Conservation (phyloP, 1,284 basidiomycete genomes). For the Boletus putidus region DNA sequence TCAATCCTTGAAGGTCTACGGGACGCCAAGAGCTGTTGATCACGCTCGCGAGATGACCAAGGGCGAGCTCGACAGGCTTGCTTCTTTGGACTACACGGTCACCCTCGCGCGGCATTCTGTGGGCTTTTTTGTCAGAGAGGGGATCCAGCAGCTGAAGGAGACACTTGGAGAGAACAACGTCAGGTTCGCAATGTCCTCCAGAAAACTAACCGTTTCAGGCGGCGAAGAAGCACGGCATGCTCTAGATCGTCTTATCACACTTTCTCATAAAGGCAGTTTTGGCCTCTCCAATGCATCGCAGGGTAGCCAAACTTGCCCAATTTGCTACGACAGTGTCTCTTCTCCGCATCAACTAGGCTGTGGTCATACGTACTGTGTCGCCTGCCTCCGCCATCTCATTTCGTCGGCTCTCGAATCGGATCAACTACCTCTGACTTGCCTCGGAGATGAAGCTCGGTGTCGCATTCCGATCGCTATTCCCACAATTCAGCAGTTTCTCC, state of each 20-base stretch:
- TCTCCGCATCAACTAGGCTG: constrained; percentile 50
- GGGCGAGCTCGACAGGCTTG: constrained; percentile 45
- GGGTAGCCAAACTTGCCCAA: constrained; percentile 44
- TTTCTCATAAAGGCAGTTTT: constrained; percentile 36
- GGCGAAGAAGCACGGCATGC: constrained; percentile 51
- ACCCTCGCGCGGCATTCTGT: constrained; percentile 41
- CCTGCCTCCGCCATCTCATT: constrained; percentile 53
- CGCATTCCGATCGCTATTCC: constrained; percentile 51
- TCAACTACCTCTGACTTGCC: constrained; percentile 52
- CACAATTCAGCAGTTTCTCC: constrained; percentile 49
- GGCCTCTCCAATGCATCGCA: constrained; percentile 11
- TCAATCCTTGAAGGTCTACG: constrained; percentile 45
- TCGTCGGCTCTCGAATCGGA: constrained; percentile 46
- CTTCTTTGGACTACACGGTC: constrained; percentile 43
- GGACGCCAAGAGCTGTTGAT: constrained; percentile 39
- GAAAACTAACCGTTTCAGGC: constrained; percentile 47
- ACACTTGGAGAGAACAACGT: constrained; percentile 52
- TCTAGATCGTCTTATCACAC: constrained; percentile 44
- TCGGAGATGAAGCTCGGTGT: constrained; percentile 52
- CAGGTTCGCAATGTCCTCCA: constrained; percentile 40
- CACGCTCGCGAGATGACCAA: constrained; percentile 44
- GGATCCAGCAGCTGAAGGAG: constrained; percentile 48
- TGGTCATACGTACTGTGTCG: constrained; percentile 53
- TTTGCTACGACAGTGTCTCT: constrained; percentile 50
- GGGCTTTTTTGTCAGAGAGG: constrained; percentile 50